Evolutionary conservation across 495 filamentous ascomycete genomes (phyloP).

Genomic region (Elasticomyces elasticus): DNA sequence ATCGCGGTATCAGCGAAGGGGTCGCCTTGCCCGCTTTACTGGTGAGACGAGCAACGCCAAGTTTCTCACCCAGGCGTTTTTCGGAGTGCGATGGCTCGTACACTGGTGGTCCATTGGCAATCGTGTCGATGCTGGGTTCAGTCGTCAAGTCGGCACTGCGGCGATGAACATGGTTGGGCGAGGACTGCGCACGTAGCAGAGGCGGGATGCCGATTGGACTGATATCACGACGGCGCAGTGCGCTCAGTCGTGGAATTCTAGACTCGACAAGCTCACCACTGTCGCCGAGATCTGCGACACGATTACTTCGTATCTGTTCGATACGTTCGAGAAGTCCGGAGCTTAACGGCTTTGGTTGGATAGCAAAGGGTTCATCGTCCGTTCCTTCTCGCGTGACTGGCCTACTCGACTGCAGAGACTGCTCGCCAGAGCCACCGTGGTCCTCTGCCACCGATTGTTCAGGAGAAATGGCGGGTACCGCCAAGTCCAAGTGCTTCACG

Average conservation of each 20-base stretch:
- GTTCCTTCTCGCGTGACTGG: background rate
- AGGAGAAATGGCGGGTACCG: slow-evolving; percentile 39
- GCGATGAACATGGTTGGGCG: slow-evolving; percentile 42
- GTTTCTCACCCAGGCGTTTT: slow-evolving; percentile 26
- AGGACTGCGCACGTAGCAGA: slow-evolving; percentile 59
- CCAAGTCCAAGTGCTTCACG: slow-evolving; percentile 62
- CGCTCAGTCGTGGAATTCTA: slow-evolving; percentile 28
- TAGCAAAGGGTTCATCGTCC: slow-evolving; percentile 14
- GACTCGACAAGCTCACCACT: slow-evolving; percentile 2
- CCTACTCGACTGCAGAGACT: slow-evolving; percentile 1
- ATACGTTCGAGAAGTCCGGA: slow-evolving; percentile 21
- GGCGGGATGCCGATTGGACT: slow-evolving; percentile 40
- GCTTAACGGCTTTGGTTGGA: slow-evolving; percentile 13
- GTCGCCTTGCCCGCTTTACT: slow-evolving; percentile 21
- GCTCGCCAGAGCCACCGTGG: background rate
- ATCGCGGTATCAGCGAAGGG: slow-evolving; percentile 74
- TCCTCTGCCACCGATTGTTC: slow-evolving; percentile 5
- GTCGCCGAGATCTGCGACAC: background rate
- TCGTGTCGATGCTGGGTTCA: slow-evolving; percentile 7
- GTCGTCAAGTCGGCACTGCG: slow-evolving; percentile 9
- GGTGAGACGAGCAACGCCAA: slow-evolving; percentile 18
- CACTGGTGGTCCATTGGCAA: background rate
- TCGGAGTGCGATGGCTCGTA: slow-evolving; percentile 13
- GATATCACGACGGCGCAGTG: slow-evolving; percentile 33
- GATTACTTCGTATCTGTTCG: slow-evolving; percentile 21